A percentile compares a stretch with the other conserved stretches of the same genome.
Conservation (phyloP, 495 filamentous ascomycete genomes). For the Hamigera avellanea region DNA sequence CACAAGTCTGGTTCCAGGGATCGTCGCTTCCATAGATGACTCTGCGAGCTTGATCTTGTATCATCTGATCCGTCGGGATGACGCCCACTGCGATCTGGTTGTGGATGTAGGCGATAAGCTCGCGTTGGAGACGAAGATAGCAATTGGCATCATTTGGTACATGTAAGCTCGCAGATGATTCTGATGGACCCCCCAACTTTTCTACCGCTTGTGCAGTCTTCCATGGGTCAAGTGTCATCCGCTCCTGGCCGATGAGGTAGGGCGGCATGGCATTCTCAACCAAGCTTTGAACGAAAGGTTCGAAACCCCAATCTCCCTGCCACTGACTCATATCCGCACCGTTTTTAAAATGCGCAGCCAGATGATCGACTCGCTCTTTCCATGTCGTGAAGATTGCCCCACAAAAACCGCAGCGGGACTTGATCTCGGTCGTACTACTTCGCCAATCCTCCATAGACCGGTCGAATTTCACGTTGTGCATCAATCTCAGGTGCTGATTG, state of each 20-base stretch:
- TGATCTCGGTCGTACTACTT: slow-evolving; percentile 54
- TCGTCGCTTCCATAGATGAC: slow-evolving; percentile 57
- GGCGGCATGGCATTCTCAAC: slow-evolving; percentile 65
- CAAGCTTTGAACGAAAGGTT: slow-evolving; percentile 50
- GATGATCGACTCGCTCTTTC: slow-evolving; percentile 58
- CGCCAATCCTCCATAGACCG: slow-evolving; percentile 71
- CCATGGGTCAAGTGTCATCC: slow-evolving; percentile 25
- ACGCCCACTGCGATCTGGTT: slow-evolving; percentile 35
- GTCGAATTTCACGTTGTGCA: slow-evolving; percentile 64
- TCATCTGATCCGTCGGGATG: slow-evolving; percentile 45
- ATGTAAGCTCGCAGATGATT: slow-evolving; percentile 9
- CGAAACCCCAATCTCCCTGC: slow-evolving; percentile 75
- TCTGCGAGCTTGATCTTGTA: slow-evolving; percentile 51
- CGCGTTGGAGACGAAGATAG: slow-evolving; percentile 41
- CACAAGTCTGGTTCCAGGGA: slow-evolving; percentile 60
- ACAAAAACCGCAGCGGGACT: slow-evolving; percentile 67
- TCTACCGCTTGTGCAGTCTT: slow-evolving; percentile 12
- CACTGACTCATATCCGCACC: slow-evolving; percentile 64
- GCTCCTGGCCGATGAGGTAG: slow-evolving; percentile 37
- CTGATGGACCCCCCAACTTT: slow-evolving; percentile 1
- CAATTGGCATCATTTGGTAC: slow-evolving; percentile 31
- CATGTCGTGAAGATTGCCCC: slow-evolving; percentile 54
- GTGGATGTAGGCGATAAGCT: slow-evolving; percentile 45
- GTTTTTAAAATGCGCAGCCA: slow-evolving; percentile 64
- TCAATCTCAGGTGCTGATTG: slow-evolving; percentile 69